Evolutionary conservation across 768 basidiomycete genomes (phyloP).

Genomic region (Phylloporus arenicola): DNA sequence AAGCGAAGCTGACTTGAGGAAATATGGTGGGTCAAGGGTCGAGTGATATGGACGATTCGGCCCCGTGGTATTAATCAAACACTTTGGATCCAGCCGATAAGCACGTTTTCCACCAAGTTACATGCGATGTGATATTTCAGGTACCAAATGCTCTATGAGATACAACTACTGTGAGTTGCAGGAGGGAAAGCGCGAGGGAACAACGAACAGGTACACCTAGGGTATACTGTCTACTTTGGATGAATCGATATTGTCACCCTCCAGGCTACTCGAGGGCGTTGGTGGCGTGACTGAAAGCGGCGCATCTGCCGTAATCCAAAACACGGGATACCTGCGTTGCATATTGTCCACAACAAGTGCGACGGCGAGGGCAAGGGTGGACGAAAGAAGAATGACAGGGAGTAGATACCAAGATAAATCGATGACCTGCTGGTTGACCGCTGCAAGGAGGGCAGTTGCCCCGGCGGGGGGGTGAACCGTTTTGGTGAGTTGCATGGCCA

Average conservation of each 20-base stretch:
- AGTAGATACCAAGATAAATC: conserved; percentile 50
- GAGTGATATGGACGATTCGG: conserved; percentile 1
- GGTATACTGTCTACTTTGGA: not conserved
- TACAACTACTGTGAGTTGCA: conserved; percentile 3
- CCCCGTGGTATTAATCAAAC: conserved; percentile 10
- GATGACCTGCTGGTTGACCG: conserved; percentile 37
- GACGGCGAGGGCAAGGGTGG: conserved; percentile 38
- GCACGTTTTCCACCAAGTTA: not conserved
- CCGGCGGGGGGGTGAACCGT: conserved; percentile 56
- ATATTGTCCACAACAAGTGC: conserved; percentile 49
- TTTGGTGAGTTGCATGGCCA: conserved; percentile 47
- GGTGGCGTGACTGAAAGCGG: not conserved
- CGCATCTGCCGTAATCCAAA: conserved; percentile 34
- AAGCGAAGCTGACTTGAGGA: conserved; percentile 6
- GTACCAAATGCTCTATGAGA: not conserved
- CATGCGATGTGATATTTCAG: not conserved
- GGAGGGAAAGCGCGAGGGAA: not conserved
- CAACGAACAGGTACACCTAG: conserved; percentile 3
- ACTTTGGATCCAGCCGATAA: conserved; percentile 1
- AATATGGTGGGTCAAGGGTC: conserved; percentile 28
- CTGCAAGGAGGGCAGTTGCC: conserved; percentile 50
- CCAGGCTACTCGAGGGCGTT: not conserved
- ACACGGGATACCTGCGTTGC: conserved; percentile 41
- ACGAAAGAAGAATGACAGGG: conserved; percentile 46
- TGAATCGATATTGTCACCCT: not conserved